These are phyloP conservation scores for Lepidium didymum DNA, from an alignment of 345 rosid genomes.

Conservation along the genomic window DNA sequence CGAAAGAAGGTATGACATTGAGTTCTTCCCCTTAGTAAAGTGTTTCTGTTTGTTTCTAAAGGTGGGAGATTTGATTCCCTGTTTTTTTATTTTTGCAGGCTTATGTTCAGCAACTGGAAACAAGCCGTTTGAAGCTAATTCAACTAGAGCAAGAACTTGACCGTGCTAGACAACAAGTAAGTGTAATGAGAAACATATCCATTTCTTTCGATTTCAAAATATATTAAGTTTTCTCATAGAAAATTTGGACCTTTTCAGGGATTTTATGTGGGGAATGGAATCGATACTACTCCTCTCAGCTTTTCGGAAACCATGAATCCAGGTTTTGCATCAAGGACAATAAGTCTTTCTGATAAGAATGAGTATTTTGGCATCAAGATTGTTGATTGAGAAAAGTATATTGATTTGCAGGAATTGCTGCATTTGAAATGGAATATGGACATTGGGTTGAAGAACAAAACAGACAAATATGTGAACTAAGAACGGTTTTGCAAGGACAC, in stretches of 20 bases:
- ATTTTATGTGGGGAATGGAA: conserved; percentile 44
- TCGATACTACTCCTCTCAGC: conserved; percentile 47
- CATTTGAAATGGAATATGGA: conserved; percentile 85
- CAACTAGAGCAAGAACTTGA: conserved; percentile 86
- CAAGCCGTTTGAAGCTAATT: conserved; percentile 73
- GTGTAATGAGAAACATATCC: neutral
- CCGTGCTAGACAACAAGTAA: conserved; percentile 53
- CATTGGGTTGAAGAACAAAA: conserved; percentile 84
- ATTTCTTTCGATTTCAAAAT: neutral
- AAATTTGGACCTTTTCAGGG: conserved; percentile 41
- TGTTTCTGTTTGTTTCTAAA: neutral
- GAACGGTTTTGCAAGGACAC: conserved; percentile 54
- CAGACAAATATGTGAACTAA: conserved; percentile 53
- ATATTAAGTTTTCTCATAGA: neutral
- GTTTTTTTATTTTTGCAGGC: conserved; percentile 42
- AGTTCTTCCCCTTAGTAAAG: neutral
- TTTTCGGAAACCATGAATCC: conserved; percentile 52
- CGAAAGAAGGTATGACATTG: conserved; percentile 64
- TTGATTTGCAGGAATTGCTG: conserved; percentile 44
- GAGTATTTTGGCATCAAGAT: neutral
- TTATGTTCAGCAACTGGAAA: conserved; percentile 91
- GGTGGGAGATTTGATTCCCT: neutral
- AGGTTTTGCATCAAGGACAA: conserved; percentile 42
- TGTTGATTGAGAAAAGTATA: neutral
- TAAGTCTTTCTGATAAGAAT: neutral